These are phyloP conservation scores for Cryphonectria nitschkei DNA, from an alignment of 2,329 filamentous ascomycete species.

Conservation along the genomic window DNA sequence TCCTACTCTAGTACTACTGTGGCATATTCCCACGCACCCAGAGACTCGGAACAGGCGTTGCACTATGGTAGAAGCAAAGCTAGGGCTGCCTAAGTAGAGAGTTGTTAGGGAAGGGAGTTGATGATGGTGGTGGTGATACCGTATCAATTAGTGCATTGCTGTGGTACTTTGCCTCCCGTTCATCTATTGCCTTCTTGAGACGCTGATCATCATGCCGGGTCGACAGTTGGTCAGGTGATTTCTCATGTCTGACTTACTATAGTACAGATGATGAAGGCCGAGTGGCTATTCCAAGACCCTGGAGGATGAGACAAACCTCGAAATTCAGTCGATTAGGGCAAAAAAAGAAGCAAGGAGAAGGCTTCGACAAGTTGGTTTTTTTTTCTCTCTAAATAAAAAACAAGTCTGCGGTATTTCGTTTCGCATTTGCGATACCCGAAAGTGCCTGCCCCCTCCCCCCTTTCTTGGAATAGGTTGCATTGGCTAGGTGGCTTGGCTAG, in stretches of 20 bases:
- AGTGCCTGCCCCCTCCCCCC: background rate
- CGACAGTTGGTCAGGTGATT: background rate
- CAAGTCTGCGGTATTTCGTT: background rate
- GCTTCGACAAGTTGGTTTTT: no score
- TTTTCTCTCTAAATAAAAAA: background rate
- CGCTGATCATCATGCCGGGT: background rate
- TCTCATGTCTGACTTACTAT: background rate
- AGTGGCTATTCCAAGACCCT: background rate
- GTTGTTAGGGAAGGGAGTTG: background rate
- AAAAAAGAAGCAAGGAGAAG: no score
- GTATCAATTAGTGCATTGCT: background rate
- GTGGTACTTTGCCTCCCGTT: background rate
- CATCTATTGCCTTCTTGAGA: background rate
- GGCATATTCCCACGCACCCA: background rate
- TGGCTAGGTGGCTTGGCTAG: constrained; percentile 4
- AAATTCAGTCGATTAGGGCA: no score
- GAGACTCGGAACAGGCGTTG: background rate
- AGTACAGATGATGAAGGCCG: background rate
- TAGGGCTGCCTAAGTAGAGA: background rate
- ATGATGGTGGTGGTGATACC: background rate
- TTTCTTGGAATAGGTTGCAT: background rate
- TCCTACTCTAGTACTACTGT: background rate
- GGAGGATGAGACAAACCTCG: background rate
- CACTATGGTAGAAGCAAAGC: background rate
- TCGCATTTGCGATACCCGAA: background rate